These are phyloP conservation scores for Pythium volutum DNA, from an alignment of 352 stramenopile genomes.

Conservation along the genomic window DNA sequence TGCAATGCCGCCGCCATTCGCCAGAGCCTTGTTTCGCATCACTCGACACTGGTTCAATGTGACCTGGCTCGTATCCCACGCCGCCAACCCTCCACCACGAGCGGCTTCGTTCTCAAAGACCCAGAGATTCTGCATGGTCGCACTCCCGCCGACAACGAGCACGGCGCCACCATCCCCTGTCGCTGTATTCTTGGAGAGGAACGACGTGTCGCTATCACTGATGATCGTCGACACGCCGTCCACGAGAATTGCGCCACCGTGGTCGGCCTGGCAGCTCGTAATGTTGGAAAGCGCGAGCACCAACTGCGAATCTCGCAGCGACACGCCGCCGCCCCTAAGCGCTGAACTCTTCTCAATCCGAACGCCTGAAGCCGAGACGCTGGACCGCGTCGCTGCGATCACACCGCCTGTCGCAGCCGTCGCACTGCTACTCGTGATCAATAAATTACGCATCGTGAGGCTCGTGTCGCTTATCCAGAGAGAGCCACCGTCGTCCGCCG, in stretches of 20 bases:
- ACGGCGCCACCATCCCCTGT: conserved; percentile 28
- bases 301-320: conserved; percentile 6
- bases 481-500: conserved; percentile 18
- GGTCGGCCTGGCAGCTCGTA: conserved; percentile 2
- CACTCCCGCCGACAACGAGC: background rate
- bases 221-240: background rate
- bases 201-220: background rate
- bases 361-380: background rate
- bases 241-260: conserved; percentile 3
- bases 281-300: conserved; percentile 17
- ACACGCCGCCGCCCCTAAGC: conserved; percentile 7
- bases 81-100: conserved; percentile 4
- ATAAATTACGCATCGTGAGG: conserved; percentile 20
- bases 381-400: background rate
- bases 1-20: conserved; percentile 7
- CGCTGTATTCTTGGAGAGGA: conserved; percentile 7
- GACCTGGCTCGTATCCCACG: background rate
- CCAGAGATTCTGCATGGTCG: background rate
- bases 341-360: background rate
- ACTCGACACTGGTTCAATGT: background rate
- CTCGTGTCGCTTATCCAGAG: conserved; percentile 1
- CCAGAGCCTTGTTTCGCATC: conserved; percentile 4
- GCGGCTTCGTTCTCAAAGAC: conserved; percentile 3
- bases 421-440: conserved; percentile 17
- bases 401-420: conserved; percentile 4